Evolutionary conservation across 2,329 filamentous ascomycete genomes (phyloP).

Genomic region (Paecilomyces dactylethromorphus): DNA sequence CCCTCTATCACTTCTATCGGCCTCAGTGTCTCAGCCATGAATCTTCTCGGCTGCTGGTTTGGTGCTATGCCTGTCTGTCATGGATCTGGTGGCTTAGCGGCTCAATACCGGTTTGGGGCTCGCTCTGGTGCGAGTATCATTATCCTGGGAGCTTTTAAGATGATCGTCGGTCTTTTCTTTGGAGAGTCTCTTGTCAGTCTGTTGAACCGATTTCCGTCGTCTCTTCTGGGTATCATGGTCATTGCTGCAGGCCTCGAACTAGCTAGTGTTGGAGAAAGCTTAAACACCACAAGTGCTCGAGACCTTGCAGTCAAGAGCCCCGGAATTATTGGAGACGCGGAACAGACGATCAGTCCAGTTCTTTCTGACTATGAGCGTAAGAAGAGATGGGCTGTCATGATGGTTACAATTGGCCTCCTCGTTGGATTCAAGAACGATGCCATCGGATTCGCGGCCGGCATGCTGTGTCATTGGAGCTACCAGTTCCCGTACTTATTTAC

Average conservation of each 20-base stretch:
- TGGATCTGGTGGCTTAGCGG: constrained; percentile 83
- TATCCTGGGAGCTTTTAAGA: constrained; percentile 68
- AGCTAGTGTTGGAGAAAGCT: constrained; percentile 72
- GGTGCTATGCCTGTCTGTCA: constrained; percentile 95
- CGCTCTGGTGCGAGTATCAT: constrained; percentile 80
- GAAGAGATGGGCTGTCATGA: constrained; percentile 81
- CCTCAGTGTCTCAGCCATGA: constrained; percentile 75
- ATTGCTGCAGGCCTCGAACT: constrained; percentile 83
- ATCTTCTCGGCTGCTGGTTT: constrained; percentile 81
- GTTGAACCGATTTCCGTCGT: constrained; percentile 65
- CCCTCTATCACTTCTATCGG: constrained; percentile 73
- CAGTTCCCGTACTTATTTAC: constrained; percentile 27
- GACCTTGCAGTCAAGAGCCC: constrained; percentile 40
- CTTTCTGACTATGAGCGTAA: constrained; percentile 62
- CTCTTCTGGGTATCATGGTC: constrained; percentile 79
- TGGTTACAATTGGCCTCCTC: constrained; percentile 75
- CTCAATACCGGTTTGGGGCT: constrained; percentile 85
- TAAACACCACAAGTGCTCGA: constrained; percentile 67
- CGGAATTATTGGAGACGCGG: constrained; percentile 25
- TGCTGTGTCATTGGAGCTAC: constrained; percentile 71
- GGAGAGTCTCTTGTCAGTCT: constrained; percentile 67
- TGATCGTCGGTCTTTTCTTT: constrained; percentile 68
- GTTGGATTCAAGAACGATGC: constrained; percentile 87
- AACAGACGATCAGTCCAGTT: constrained; percentile 22
- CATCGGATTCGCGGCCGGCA: constrained; percentile 74